These are phyloP conservation scores for Hypoxylon crocopeplum DNA, from an alignment of 495 filamentous ascomycete species.

Conservation along the genomic window DNA sequence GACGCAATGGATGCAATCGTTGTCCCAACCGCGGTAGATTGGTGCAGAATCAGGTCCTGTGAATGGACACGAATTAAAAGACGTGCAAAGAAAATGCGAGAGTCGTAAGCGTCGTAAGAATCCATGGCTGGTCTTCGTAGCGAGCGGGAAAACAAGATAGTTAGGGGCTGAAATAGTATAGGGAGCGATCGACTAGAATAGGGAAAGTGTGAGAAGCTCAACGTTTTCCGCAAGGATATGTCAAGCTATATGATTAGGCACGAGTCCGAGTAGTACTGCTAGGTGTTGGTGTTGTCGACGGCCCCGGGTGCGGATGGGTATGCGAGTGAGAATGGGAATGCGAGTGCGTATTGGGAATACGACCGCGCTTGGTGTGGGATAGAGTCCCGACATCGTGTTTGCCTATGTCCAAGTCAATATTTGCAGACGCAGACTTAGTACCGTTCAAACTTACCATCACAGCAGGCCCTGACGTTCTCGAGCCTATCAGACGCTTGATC, in stretches of 20 bases:
- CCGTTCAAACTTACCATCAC: slow-evolving; percentile 77
- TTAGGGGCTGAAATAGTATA: slow-evolving; percentile 35
- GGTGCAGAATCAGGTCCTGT: slow-evolving; percentile 10
- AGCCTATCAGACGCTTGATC: slow-evolving; percentile 77
- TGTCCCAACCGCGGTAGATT: slow-evolving; percentile 9
- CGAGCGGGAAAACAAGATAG: slow-evolving; percentile 12
- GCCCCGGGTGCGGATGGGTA: slow-evolving; percentile 44
- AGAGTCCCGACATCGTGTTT: slow-evolving; percentile 75
- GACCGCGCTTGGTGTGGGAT: slow-evolving; percentile 51
- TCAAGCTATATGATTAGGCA: slow-evolving; percentile 35
- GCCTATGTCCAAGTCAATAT: slow-evolving; percentile 56
- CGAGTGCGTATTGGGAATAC: slow-evolving; percentile 32
- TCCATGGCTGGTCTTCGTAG: slow-evolving; percentile 38
- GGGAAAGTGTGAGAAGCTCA: slow-evolving; percentile 9
- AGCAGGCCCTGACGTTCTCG: slow-evolving; percentile 96
- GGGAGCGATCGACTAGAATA: slow-evolving; percentile 47
- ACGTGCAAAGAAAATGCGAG: slow-evolving; percentile 26
- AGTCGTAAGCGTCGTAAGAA: slow-evolving; percentile 42
- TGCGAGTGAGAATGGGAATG: slow-evolving; percentile 33
- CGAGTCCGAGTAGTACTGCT: slow-evolving; percentile 40
- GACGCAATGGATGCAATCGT: slow-evolving; percentile 23
- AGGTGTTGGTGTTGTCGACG: slow-evolving; percentile 46
- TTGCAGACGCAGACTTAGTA: background rate
- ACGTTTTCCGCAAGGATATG: slow-evolving; percentile 10
- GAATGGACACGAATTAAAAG: slow-evolving; percentile 32